These are phyloP conservation scores for Exophiala mesophila DNA, from an alignment of 2,329 filamentous ascomycete species.

Conservation along the genomic window DNA sequence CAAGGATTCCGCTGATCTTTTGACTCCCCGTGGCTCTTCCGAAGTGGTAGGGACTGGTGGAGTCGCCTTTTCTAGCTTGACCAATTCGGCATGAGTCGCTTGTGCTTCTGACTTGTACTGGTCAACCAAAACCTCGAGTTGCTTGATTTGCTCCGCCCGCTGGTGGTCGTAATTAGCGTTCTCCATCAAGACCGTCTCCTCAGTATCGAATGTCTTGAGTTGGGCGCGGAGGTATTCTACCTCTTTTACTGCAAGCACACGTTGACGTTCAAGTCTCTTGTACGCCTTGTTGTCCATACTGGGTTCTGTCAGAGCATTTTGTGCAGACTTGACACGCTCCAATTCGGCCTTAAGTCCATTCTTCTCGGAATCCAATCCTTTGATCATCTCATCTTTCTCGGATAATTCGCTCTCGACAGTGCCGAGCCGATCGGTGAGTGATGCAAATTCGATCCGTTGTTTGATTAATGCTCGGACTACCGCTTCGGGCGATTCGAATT, in stretches of 20 bases:
- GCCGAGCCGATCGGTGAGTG: constrained; percentile 75
- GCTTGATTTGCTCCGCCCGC: constrained; percentile 67
- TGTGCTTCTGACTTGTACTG: constrained; percentile 79
- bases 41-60: constrained; percentile 35
- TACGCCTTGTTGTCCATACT: constrained; percentile 59
- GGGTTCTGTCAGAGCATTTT: constrained; percentile 32
- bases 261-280: constrained; percentile 77
- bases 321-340: constrained; percentile 58
- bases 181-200: constrained; percentile 78
- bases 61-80: constrained; percentile 52
- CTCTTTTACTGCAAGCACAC: constrained; percentile 80
- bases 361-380: constrained; percentile 66
- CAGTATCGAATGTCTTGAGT: constrained; percentile 78
- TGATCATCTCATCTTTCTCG: constrained; percentile 72
- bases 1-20: constrained; percentile 54
- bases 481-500: constrained; percentile 83
- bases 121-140: constrained; percentile 82
- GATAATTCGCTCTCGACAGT: constrained; percentile 70
- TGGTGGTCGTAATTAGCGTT: constrained; percentile 63
- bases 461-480: constrained; percentile 79
- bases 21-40: constrained; percentile 48
- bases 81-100: constrained; percentile 67
- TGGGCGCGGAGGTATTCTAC: constrained; percentile 91
- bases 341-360: constrained; percentile 61
- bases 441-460: constrained; percentile 73